phyloP scores from a whole-genome alignment of 192 early-diverging fungal genomes.

The Helicostylum pulchrum region DNA sequence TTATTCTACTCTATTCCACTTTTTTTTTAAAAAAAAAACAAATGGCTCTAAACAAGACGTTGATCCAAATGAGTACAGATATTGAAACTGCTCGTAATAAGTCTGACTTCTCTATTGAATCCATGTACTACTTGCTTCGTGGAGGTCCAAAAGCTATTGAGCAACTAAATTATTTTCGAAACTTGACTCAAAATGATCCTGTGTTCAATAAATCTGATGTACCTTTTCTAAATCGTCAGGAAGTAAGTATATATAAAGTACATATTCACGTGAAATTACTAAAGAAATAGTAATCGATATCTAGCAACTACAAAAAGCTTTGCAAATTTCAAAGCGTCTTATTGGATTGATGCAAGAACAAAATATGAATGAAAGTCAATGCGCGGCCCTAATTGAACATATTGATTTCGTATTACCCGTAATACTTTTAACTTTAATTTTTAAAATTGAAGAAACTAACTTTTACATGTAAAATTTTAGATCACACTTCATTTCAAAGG shows the following conservation, averaged over 20 bases:
- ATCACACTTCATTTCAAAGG: neutral
- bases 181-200: constrained; percentile 48
- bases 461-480: constrained; percentile 32
- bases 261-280: neutral
- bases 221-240: constrained; percentile 18
- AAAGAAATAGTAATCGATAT: neutral
- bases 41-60: neutral
- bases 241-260: neutral
- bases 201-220: constrained; percentile 48
- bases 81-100: constrained; percentile 65
- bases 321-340: constrained; percentile 23
- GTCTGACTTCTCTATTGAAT: constrained; percentile 64
- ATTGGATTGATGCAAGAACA: constrained; percentile 32
- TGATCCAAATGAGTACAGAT: constrained; percentile 36
- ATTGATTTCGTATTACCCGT: constrained; percentile 50
- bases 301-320: constrained; percentile 16
- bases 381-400: constrained; percentile 19
- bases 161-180: constrained; percentile 41
- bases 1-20: no score
- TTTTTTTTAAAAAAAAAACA: no score
- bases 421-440: neutral
- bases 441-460: neutral
- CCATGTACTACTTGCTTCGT: constrained; percentile 76
- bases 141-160: constrained; percentile 47
- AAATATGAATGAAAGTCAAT: constrained; percentile 31